phyloP scores from a whole-genome alignment of 2,329 filamentous ascomycete species.

The Trichoderma sp. region DNA sequence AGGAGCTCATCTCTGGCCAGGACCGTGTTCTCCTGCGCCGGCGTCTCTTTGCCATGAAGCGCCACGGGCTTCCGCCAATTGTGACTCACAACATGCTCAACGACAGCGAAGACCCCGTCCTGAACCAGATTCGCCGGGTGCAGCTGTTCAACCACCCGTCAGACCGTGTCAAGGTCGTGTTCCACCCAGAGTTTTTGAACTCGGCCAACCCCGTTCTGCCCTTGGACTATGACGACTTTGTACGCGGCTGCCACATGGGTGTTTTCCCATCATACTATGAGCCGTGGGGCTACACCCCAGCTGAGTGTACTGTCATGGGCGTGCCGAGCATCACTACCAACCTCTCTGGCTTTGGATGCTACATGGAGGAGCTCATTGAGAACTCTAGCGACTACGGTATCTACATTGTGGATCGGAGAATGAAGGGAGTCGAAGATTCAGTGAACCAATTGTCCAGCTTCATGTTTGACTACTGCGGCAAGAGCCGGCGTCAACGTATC shows the following conservation, averaged over 20 bases:
- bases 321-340: constrained; percentile 98
- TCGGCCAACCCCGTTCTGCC: constrained; percentile 93
- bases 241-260: constrained; percentile 92
- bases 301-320: constrained; percentile 98
- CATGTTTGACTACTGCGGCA: constrained; percentile 92
- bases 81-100: constrained; percentile 99
- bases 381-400: constrained; percentile 98
- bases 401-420: constrained; percentile 95
- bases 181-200: constrained; percentile 97
- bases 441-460: constrained; percentile 86
- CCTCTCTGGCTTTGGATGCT: constrained; percentile 95
- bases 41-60: constrained; percentile 95
- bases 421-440: constrained; percentile 95
- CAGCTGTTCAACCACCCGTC: constrained; percentile 95
- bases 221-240: constrained; percentile 97
- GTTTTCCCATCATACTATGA: constrained; percentile 98
- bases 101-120: constrained; percentile 86
- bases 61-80: constrained; percentile 84
- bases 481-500: constrained; percentile 95
- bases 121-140: constrained; percentile 94
- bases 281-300: constrained; percentile 98
- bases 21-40: constrained; percentile 91
- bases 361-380: constrained; percentile 99
- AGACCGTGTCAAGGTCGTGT: constrained; percentile 95
- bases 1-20: constrained; percentile 88